Evolutionary conservation across 805 yeast genomes (phyloP).

Genomic region (Candida saitoana): DNA sequence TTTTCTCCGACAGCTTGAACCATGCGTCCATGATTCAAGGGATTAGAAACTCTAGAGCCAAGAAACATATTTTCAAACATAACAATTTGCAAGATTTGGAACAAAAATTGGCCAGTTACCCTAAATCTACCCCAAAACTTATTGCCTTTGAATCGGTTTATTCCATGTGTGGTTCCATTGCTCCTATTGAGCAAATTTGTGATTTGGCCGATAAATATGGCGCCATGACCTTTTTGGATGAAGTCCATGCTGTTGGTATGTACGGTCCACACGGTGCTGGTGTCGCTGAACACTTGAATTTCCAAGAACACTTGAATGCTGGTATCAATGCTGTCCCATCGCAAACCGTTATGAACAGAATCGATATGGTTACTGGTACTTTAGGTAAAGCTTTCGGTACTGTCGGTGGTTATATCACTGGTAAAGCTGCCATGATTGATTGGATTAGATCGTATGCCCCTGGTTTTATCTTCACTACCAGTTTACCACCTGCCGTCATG

Average conservation of each 20-base stretch:
- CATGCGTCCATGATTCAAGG: constrained; percentile 99
- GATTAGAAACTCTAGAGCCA: constrained; percentile 81
- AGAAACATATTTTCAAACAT: constrained; percentile 88
- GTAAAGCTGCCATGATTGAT: constrained; percentile 75
- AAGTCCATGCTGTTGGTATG: constrained; percentile 98
- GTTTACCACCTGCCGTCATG: constrained; percentile 97
- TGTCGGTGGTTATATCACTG: constrained; percentile 98
- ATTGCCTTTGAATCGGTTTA: constrained; percentile 97
- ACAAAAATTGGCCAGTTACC: constrained; percentile 68
- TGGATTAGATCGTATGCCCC: constrained; percentile 97
- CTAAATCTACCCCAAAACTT: constrained; percentile 84
- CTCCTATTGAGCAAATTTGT: constrained; percentile 89
- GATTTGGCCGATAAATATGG: constrained; percentile 97
- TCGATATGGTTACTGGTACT: constrained; percentile 96
- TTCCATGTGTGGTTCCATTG: constrained; percentile 97
- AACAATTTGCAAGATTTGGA: constrained; percentile 85
- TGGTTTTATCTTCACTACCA: constrained; percentile 94
- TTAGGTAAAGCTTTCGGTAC: constrained; percentile 95
- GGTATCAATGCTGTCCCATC: constrained; percentile 50
- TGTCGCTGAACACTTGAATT: constrained; percentile 95
- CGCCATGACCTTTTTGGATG: constrained; percentile 94
- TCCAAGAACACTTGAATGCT: constrained; percentile 68
- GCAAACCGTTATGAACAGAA: constrained; percentile 74
- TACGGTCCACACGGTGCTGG: constrained; percentile 99
- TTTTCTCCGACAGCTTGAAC: constrained; percentile 87